Conservation (phyloP, 768 basidiomycete species). For the Phanerodontia chrysosporium region DNA sequence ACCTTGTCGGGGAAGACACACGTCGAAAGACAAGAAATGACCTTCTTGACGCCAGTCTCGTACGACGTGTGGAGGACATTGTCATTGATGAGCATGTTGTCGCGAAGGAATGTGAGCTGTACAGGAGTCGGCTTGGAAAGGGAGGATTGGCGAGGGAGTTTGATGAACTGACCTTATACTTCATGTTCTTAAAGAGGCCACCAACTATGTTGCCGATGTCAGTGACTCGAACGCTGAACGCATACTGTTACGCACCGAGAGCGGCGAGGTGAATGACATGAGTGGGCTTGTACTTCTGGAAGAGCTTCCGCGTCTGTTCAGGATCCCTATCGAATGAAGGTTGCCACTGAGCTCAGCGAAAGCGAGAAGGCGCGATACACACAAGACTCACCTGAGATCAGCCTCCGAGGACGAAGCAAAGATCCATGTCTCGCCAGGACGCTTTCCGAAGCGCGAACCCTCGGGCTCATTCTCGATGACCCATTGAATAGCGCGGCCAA, state of each 20-base stretch:
- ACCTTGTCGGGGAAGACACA: slow-evolving; percentile 98
- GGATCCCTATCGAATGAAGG: slow-evolving; percentile 65
- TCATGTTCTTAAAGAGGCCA: slow-evolving; percentile 94
- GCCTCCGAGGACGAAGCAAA: slow-evolving; percentile 77
- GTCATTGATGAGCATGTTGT: slow-evolving; percentile 94
- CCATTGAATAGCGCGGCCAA: slow-evolving; percentile 79
- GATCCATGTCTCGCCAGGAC: slow-evolving; percentile 78
- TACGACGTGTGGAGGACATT: slow-evolving; percentile 81
- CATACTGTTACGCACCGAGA: slow-evolving; percentile 51
- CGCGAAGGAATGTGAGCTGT: slow-evolving; percentile 87
- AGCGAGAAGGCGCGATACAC: neutral
- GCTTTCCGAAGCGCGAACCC: slow-evolving; percentile 76
- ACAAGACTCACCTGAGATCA: slow-evolving; percentile 66
- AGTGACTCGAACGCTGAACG: neutral
- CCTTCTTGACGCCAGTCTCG: slow-evolving; percentile 60
- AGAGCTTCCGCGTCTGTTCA: slow-evolving; percentile 65
- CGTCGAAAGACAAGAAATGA: slow-evolving; percentile 94
- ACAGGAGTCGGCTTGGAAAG: neutral
- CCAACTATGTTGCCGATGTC: slow-evolving; percentile 57
- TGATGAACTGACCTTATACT: slow-evolving; percentile 64
- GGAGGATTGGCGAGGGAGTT: neutral
- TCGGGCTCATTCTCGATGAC: slow-evolving; percentile 74
- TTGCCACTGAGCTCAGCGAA: neutral
- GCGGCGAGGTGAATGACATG: slow-evolving; percentile 97
- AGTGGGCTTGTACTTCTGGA: slow-evolving; percentile 89